phyloP scores from a whole-genome alignment of 2,329 filamentous ascomycete genomes.

The Graphium sp. region DNA sequence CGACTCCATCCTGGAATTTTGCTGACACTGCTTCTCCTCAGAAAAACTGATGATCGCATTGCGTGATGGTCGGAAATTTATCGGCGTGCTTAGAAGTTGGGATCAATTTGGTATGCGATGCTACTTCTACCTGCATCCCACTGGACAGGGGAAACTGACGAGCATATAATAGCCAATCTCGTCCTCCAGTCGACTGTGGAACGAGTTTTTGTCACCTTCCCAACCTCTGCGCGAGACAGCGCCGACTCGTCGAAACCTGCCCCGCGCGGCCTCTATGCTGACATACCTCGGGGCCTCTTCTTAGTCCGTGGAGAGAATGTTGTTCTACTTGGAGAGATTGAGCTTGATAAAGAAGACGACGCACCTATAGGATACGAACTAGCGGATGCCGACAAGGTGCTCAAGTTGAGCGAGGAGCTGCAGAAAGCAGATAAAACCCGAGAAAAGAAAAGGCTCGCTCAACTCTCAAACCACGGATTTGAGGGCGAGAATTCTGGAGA shows the following conservation, averaged over 20 bases:
- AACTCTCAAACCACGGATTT: constrained; percentile 65
- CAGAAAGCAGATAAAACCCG: constrained; percentile 50
- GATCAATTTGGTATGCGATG: constrained; percentile 75
- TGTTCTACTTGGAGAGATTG: constrained; percentile 86
- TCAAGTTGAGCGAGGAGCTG: constrained; percentile 55
- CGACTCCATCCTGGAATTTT: too few relatives aligned
- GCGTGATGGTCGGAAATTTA: constrained; percentile 84
- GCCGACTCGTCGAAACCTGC: constrained; percentile 11
- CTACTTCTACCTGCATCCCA: constrained; percentile 1
- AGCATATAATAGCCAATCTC: constrained; percentile 71
- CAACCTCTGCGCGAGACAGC: constrained; percentile 21
- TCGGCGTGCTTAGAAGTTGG: constrained; percentile 87
- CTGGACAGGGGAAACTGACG: too few relatives aligned
- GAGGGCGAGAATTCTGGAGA: constrained; percentile 74
- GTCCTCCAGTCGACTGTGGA: constrained; percentile 88
- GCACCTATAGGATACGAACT: constrained; percentile 50
- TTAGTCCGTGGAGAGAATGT: constrained; percentile 94
- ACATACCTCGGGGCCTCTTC: constrained; percentile 74
- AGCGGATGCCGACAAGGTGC: constrained; percentile 53
- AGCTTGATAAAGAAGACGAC: constrained; percentile 90
- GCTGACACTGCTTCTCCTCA: constrained; percentile 19
- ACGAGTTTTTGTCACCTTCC: constrained; percentile 52
- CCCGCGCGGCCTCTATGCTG: constrained; percentile 49
- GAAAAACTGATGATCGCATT: constrained; percentile 90
- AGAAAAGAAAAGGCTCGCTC: constrained; percentile 57